Evolutionary conservation across 345 rosid species (phyloP), one percentile per base, ranked within the genome.

Genomic region (Iberis pinnata): DNA sequence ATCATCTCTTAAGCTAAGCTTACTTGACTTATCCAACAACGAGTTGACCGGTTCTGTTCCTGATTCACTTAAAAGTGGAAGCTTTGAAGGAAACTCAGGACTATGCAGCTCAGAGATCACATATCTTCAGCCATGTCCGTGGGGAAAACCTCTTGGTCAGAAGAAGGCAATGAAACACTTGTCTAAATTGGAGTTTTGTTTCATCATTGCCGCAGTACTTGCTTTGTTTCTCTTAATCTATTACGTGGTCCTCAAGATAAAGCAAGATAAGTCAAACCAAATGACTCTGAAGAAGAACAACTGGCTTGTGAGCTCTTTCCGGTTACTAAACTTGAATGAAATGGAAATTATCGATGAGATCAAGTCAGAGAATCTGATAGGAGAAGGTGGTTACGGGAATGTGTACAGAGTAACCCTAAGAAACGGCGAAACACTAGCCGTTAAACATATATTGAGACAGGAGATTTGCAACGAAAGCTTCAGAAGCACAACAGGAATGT

Each of bases 361-460:
- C 27, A 80, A 70, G 44, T 56, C 83, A 0, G 88, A 89, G 58
- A 83, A 86, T 70, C 55, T 82, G 61, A 84, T 89, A n/a, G 95
- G 95, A 19, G 82, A 64, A 67, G 97, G 97, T 18, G 90, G 95
- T 27, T 77, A 81, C 2, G 97, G 97, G 15, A 77, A 82, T 38
- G 97, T 89, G 44, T 89, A 86, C 70, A 84, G 70, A 71, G 88
- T 77, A 41, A 73, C 68, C 29, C 64, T 84, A 18, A 49, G 48
- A 27, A 76, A 60, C 17, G 95, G 95, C 6, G 71, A 76, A 59
- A 73, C 75, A 62, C 67, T 86, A 32, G 97, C 95, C 0, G 90
- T 86, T 58, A 89, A 89, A 74, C 97, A 89, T 44, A 77, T 89
- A 0, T 80, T 75, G 88, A 72, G 53, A 12, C 51, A 68, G 1